Conservation (phyloP, 1,284 basidiomycete genomes). For the Mycena citricolor region DNA sequence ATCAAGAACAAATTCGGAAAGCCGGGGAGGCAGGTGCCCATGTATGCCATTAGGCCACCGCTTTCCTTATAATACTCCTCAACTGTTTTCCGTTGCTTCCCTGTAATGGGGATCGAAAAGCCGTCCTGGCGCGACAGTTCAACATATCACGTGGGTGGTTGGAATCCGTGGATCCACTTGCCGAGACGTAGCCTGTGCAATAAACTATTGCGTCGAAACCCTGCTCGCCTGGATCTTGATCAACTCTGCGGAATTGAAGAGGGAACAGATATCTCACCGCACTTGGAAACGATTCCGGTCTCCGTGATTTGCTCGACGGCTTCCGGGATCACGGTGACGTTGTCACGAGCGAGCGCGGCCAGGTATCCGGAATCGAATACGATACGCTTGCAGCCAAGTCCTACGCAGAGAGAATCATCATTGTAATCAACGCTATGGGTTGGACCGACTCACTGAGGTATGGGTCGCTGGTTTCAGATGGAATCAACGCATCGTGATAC, state of each 20-base stretch:
- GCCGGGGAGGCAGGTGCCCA: slow-evolving; percentile 39
- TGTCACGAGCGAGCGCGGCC: slow-evolving; percentile 37
- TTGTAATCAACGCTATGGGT: too few relatives aligned
- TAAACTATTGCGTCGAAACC: slow-evolving; percentile 25
- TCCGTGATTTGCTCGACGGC: slow-evolving; percentile 37
- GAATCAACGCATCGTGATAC: slow-evolving; percentile 15
- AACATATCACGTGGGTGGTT: background rate
- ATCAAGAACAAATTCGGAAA: slow-evolving; percentile 45
- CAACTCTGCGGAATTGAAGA: background rate
- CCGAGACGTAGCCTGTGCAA: slow-evolving; percentile 39
- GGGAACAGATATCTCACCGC: slow-evolving; percentile 19
- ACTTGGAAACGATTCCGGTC: slow-evolving; percentile 38
- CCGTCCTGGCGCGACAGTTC: background rate
- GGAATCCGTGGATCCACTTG: slow-evolving; percentile 22
- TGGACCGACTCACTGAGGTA: too few relatives aligned
- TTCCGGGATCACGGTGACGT: slow-evolving; percentile 38
- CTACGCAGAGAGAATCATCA: too few relatives aligned
- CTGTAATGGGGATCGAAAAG: slow-evolving; percentile 5
- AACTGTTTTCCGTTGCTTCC: slow-evolving; percentile 18
- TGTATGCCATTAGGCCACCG: slow-evolving; percentile 41
- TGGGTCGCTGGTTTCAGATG: slow-evolving; percentile 27
- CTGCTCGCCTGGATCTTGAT: slow-evolving; percentile 16
- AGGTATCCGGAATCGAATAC: slow-evolving; percentile 39
- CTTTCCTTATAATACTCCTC: slow-evolving; percentile 38
- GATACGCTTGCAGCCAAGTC: slow-evolving; percentile 39